Percentiles rank a stretch among this genome's conserved stretches.
Evolutionary conservation across 1,139 yeast genomes (phyloP).

Genomic region (Protomyces arabidopsidicola): DNA sequence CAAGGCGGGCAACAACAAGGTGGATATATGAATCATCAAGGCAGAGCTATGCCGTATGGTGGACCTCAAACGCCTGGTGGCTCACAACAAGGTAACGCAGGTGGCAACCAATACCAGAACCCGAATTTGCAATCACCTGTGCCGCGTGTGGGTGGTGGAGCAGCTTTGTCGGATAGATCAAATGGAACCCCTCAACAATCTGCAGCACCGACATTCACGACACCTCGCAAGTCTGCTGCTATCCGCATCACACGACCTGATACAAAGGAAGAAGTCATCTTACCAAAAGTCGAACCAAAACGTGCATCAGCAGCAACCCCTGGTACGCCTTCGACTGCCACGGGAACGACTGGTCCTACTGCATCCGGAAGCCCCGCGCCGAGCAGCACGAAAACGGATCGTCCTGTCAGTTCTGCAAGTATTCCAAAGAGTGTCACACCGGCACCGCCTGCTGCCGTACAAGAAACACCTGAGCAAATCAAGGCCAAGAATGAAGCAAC

Average conservation of each 20-base stretch:
- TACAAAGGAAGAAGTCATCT: slow-evolving; percentile 35
- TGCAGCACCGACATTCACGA: slow-evolving; percentile 9
- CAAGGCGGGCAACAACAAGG: slow-evolving; percentile 2
- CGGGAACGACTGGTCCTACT: neutral
- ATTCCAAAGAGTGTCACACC: neutral
- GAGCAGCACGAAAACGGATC: slow-evolving; percentile 11
- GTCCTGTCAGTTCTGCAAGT: slow-evolving; percentile 26
- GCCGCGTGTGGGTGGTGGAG: slow-evolving; percentile 6
- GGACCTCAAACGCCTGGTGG: slow-evolving; percentile 4
- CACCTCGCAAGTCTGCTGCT: slow-evolving; percentile 32
- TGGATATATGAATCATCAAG: neutral
- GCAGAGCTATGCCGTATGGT: slow-evolving; percentile 5
- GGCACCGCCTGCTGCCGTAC: neutral
- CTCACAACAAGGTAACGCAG: slow-evolving; percentile 5
- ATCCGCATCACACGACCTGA: slow-evolving; percentile 34
- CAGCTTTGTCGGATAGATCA: slow-evolving; percentile 16
- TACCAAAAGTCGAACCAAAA: slow-evolving; percentile 29
- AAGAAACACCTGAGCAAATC: slow-evolving; percentile 16
- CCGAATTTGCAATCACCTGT: slow-evolving; percentile 7
- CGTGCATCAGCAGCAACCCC: slow-evolving; percentile 14
- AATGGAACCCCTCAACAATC: neutral
- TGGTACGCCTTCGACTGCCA: neutral
- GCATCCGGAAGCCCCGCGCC: neutral
- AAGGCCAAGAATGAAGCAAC: slow-evolving; percentile 24
- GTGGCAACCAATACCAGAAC: slow-evolving; percentile 18